Percentiles rank a stretch among this genome's conserved stretches.
These are phyloP conservation scores for Rhododendron griersonianum DNA, from an alignment of 148 eudicot species.

Conservation along the genomic window DNA sequence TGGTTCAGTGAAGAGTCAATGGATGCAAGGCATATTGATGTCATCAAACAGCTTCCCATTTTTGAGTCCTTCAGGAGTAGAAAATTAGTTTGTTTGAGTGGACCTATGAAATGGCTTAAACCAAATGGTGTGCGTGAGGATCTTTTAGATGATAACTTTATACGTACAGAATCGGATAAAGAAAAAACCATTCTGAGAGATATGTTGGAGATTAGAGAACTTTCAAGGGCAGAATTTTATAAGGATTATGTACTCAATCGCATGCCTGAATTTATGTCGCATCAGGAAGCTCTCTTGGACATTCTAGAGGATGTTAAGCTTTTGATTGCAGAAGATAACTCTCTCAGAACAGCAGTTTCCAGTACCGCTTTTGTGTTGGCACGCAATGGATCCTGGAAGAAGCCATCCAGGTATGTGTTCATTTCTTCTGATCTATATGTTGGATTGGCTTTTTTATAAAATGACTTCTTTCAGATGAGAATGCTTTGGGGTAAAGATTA, in stretches of 20 bases:
- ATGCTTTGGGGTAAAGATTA: neutral
- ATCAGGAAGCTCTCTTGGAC: conserved; percentile 59
- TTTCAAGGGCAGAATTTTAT: conserved; percentile 66
- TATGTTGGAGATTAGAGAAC: conserved; percentile 56
- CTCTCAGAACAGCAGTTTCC: conserved; percentile 58
- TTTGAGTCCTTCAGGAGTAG: conserved; percentile 85
- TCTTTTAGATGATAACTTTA: conserved; percentile 83
- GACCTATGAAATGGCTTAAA: conserved; percentile 72
- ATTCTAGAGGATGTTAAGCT: conserved; percentile 61
- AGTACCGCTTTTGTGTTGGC: conserved; percentile 76
- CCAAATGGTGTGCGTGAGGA: conserved; percentile 74
- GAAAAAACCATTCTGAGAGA: conserved; percentile 67
- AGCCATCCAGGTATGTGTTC: conserved; percentile 70
- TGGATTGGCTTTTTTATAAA: neutral
- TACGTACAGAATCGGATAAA: conserved; percentile 81
- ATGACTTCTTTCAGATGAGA: neutral
- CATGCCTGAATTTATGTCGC: conserved; percentile 69
- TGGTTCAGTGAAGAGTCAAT: conserved; percentile 76
- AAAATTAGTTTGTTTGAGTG: conserved; percentile 54
- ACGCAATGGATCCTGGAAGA: conserved; percentile 73
- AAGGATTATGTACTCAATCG: conserved; percentile 67
- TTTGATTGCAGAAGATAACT: conserved; percentile 66
- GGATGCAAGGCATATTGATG: conserved; percentile 46
- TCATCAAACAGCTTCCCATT: conserved; percentile 77
- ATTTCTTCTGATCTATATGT: neutral